phyloP scores from a whole-genome alignment of 495 filamentous ascomycete species.

The Penicillium antarcticum region DNA sequence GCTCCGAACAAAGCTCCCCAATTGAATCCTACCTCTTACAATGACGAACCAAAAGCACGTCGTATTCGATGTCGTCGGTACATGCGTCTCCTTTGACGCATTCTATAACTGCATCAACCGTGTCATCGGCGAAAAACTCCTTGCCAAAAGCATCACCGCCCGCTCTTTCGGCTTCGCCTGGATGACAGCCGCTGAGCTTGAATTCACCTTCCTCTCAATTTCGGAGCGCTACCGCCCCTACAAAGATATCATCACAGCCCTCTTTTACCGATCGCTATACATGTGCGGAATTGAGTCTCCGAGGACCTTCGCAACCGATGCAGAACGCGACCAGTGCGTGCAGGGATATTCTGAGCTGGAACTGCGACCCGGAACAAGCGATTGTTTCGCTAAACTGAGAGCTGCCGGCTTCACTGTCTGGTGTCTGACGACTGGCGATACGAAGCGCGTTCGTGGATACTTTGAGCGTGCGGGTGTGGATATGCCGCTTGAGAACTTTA shows the following conservation, averaged over 20 bases:
- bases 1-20: no score
- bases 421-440: conserved; percentile 41
- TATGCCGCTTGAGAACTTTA: conserved; percentile 38
- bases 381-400: conserved; percentile 30
- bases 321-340: conserved; percentile 26
- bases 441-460: conserved; percentile 34
- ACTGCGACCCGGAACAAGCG: conserved; percentile 23
- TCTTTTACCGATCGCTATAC: conserved; percentile 40
- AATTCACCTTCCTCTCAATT: conserved; percentile 42
- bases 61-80: conserved; percentile 46
- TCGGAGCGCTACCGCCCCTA: conserved; percentile 34
- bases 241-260: conserved; percentile 26
- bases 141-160: conserved; percentile 28
- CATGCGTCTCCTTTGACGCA: conserved; percentile 37
- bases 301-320: conserved; percentile 32
- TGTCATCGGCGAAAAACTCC: conserved; percentile 26
- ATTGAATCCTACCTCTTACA: not conserved
- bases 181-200: conserved; percentile 39
- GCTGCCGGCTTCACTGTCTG: conserved; percentile 38
- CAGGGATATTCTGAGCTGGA: conserved; percentile 29
- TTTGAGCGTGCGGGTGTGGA: conserved; percentile 32
- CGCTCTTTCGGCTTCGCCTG: conserved; percentile 38
- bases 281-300: conserved; percentile 36
- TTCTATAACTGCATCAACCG: conserved; percentile 30
- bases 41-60: conserved; percentile 28